These are phyloP conservation scores for Pinus albicaulis DNA, from an alignment of 75 land plant species.

Conservation along the genomic window DNA sequence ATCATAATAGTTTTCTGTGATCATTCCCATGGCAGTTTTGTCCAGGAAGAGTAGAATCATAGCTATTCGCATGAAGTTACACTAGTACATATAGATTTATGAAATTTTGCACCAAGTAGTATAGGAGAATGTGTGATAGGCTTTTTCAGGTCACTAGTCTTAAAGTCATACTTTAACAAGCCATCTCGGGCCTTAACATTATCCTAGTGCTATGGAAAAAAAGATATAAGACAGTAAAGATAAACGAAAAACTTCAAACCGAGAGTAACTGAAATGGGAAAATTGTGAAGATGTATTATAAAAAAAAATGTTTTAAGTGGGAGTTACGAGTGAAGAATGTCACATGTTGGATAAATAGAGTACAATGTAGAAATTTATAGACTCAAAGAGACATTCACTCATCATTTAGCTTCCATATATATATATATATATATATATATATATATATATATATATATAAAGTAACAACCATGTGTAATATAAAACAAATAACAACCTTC, in stretches of 20 bases:
- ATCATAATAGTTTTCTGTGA: not conserved
- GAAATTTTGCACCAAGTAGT: not conserved
- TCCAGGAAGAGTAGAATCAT: not conserved
- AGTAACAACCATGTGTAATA: not conserved
- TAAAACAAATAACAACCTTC: conserved; percentile 46
- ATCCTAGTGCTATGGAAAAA: not conserved
- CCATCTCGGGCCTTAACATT: not conserved
- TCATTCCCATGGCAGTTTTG: not conserved
- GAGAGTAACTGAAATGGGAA: not conserved
- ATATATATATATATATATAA: not conserved
- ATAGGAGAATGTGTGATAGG: not conserved
- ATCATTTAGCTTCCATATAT: not conserved
- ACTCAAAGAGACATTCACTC: not conserved
- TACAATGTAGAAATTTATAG: not conserved
- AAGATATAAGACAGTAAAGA: not conserved
- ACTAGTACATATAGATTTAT: not conserved
- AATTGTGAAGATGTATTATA: not conserved
- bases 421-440: not conserved
- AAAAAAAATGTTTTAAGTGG: not conserved
- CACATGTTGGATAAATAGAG: not conserved
- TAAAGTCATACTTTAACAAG: not conserved
- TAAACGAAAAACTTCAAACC: not conserved
- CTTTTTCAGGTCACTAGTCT: not conserved
- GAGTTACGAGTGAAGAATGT: not conserved
- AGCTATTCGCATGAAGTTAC: not conserved